These are phyloP conservation scores for Leccinum arenicola DNA, from an alignment of 768 basidiomycete species.

Conservation along the genomic window DNA sequence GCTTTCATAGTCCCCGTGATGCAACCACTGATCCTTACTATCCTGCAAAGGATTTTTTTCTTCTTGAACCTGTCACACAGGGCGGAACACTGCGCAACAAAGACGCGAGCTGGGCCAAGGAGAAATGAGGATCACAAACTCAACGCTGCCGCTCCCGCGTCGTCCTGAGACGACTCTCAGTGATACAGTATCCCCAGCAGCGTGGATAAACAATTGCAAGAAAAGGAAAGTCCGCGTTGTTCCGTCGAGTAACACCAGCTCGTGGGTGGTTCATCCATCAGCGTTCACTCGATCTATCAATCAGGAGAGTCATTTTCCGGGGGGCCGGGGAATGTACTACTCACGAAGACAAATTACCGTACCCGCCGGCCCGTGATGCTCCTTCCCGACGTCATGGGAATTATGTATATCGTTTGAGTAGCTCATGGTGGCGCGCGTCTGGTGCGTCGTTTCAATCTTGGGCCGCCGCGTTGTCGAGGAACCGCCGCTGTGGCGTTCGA, in stretches of 20 bases:
- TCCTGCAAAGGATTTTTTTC: neutral
- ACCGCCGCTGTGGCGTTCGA: neutral
- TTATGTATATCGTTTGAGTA: neutral
- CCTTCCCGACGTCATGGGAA: neutral
- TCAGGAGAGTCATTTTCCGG: neutral
- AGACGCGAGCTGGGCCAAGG: neutral
- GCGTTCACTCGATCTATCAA: neutral
- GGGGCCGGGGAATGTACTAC: neutral
- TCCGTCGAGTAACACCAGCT: neutral
- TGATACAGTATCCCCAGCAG: neutral
- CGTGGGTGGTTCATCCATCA: neutral
- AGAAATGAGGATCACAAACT: neutral
- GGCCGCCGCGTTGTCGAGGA: neutral
- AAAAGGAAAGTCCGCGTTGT: neutral
- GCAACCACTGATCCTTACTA: neutral
- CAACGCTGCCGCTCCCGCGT: neutral
- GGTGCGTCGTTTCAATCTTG: neutral
- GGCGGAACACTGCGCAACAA: neutral
- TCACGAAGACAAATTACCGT: neutral
- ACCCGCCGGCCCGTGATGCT: neutral
- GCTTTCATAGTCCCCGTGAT: too few relatives aligned
- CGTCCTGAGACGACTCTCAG: neutral
- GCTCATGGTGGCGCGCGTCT: neutral
- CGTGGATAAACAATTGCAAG: neutral
- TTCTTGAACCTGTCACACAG: neutral